phyloP scores from a whole-genome alignment of 371 early-diverging fungal genomes.

The Cokeromyces recurvatus region DNA sequence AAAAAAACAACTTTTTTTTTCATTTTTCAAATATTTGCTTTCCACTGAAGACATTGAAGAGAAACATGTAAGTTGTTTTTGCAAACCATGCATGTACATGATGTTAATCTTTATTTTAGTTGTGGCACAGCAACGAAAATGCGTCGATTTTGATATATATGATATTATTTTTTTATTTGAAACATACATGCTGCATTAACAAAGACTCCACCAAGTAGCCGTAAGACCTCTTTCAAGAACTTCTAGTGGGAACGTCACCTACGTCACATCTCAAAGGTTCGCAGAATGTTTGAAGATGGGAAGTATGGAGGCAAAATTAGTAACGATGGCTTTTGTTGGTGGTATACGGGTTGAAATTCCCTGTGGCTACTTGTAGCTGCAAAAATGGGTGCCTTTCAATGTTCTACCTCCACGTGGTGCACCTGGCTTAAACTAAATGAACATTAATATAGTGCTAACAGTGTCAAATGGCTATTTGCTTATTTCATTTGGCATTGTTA shows the following conservation, averaged over 20 bases:
- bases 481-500: too few species aligned
- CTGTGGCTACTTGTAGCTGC: conserved; percentile 5
- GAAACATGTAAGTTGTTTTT: conserved; percentile 1
- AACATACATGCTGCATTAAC: conserved; percentile 5
- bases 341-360: conserved; percentile 6
- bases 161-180: too few species aligned
- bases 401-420: conserved; percentile 7
- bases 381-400: conserved; percentile 5
- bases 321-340: neutral
- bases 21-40: neutral
- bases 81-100: conserved; percentile 1
- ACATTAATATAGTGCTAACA: neutral
- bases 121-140: neutral
- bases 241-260: conserved; percentile 8
- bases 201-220: conserved; percentile 1
- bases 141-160: neutral
- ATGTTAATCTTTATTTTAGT: conserved; percentile 5
- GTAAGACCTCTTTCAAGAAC: conserved; percentile 4
- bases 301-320: conserved; percentile 1
- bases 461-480: neutral
- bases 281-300: conserved; percentile 5
- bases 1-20: neutral
- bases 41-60: conserved; percentile 3
- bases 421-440: conserved; percentile 5
- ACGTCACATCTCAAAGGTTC: conserved; percentile 5